Base-by-base conservation (phyloP, 2,329 filamentous ascomycete genomes). In the Fusarium pseudoanthophilum region DNA sequence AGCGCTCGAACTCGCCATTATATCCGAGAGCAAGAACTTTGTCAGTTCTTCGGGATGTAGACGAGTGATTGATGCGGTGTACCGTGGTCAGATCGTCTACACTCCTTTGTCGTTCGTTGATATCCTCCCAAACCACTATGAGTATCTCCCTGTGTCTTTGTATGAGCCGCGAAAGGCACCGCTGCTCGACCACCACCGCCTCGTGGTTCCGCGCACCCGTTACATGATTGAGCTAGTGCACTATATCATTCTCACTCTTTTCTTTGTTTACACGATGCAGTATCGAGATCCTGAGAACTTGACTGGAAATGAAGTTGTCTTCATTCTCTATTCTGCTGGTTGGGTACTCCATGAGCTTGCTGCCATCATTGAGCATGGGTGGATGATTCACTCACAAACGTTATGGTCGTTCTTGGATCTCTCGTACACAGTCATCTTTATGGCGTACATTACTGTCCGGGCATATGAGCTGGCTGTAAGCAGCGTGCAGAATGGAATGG, bases 371-470 rank as follows among this genome's bases (percentile, higher is more conserved):
- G 91, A 92, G 77, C 91, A 93, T 72, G 85, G 83, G 15, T 85
- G 83, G 91, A 86, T 88, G 49, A 90, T 93, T 1, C 92, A 93
- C 73, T 91, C 91, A 0, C 91, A 93, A 78, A 92, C 92, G 70
- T 83, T 93, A 6, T 93, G 91, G 92, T 91, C 91, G 0, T 93
- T 93, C 75, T 84, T 93, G 13, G 92, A 93, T 77, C 86, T 92
- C n/a, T 89, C 88, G 3, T 93, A 93, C 73, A 85, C 88, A 2
- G 74, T 84, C 28, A 90, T 93, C 45, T 93, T 90, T 77, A 79
- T 83, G 24, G 80, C 85, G 24, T 93, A 93, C 76, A 83, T 91
- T 20, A 78, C 86, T 30, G 82, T 90, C 10, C 88, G 91, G 5
- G 80, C 90, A 26, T 86, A 88, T 69, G 90, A 89, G 45, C 81